These are phyloP conservation scores for Claviceps arundinis DNA, from an alignment of 2,329 filamentous ascomycete genomes.

Conservation along the genomic window DNA sequence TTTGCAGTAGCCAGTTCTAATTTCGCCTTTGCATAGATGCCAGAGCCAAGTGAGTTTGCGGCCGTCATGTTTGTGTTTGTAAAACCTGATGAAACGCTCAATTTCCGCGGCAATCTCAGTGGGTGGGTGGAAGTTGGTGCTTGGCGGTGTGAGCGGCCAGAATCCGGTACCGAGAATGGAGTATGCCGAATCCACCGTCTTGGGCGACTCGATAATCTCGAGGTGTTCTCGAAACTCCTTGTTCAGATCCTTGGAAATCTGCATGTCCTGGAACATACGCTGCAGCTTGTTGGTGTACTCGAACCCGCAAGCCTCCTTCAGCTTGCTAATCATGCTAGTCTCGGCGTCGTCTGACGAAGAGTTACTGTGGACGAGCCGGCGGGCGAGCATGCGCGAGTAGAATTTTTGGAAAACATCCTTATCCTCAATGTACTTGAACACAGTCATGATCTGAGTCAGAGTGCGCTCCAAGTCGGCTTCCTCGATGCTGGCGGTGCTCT, in stretches of 20 bases:
- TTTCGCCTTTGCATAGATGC: slow-evolving; percentile 95
- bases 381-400: slow-evolving; percentile 91
- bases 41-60: slow-evolving; percentile 96
- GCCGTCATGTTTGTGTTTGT: slow-evolving; percentile 91
- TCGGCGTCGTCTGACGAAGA: slow-evolving; percentile 95
- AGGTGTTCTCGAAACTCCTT: slow-evolving; percentile 70
- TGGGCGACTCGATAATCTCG: slow-evolving; percentile 42
- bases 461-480: slow-evolving; percentile 87
- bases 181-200: slow-evolving; percentile 72
- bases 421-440: slow-evolving; percentile 99
- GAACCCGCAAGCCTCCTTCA: slow-evolving; percentile 96
- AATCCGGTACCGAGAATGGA: slow-evolving; percentile 92
- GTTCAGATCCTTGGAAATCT: slow-evolving; percentile 96
- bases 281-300: slow-evolving; percentile 99
- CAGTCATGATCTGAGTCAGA: slow-evolving; percentile 89
- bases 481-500: slow-evolving; percentile 83
- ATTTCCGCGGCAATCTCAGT: slow-evolving; percentile 74
- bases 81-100: slow-evolving; percentile 81
- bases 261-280: slow-evolving; percentile 99
- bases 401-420: slow-evolving; percentile 99
- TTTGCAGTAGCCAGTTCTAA: slow-evolving; percentile 88
- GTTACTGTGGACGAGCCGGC: slow-evolving; percentile 85
- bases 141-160: slow-evolving; percentile 83
- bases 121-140: slow-evolving; percentile 79
- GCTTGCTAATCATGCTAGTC: slow-evolving; percentile 97